phyloP scores from a whole-genome alignment of 176 grass and related monocot species.

The Triticum dicoccoides region DNA sequence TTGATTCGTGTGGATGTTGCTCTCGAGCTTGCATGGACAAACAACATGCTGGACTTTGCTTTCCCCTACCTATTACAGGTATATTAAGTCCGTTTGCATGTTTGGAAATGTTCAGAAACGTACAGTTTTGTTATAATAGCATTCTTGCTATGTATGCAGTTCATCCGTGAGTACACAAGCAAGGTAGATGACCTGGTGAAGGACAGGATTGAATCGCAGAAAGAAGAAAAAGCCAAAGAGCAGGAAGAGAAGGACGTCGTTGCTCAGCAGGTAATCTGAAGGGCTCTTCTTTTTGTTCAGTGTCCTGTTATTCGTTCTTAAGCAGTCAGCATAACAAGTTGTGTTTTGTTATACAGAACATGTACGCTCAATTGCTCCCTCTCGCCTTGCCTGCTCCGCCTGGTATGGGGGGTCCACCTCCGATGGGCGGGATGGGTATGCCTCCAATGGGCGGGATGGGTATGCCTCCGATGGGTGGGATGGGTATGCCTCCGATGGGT shows the following conservation, averaged over 20 bases:
- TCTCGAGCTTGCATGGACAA: conserved; percentile 98
- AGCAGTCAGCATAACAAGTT: conserved; percentile 2
- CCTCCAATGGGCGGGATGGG: conserved; percentile 56
- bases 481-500: conserved; percentile 84
- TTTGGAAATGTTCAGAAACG: not conserved
- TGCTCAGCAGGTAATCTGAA: conserved; percentile 69
- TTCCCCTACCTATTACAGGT: conserved; percentile 99
- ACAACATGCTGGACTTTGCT: conserved; percentile 95
- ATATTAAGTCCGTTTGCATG: not conserved
- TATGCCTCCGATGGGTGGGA: conserved; percentile 64
- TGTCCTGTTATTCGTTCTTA: not conserved
- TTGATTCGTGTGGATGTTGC: conserved; percentile 88
- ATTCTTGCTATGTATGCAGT: conserved; percentile 32
- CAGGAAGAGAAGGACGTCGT: conserved; percentile 90
- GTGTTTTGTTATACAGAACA: conserved; percentile 69
- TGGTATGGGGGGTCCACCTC: conserved; percentile 69
- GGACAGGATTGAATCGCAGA: conserved; percentile 79
- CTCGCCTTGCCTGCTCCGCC: conserved; percentile 85
- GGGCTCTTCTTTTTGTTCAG: not conserved
- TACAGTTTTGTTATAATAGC: conserved; percentile 3
- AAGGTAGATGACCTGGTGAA: conserved; percentile 97
- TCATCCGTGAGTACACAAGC: conserved; percentile 85
- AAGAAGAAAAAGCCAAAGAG: conserved; percentile 79
- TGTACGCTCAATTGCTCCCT: conserved; percentile 92
- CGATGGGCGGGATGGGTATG: conserved; percentile 80